Base-by-base conservation (phyloP, 345 rosid genomes). In the Eutrema yunnanense region DNA sequence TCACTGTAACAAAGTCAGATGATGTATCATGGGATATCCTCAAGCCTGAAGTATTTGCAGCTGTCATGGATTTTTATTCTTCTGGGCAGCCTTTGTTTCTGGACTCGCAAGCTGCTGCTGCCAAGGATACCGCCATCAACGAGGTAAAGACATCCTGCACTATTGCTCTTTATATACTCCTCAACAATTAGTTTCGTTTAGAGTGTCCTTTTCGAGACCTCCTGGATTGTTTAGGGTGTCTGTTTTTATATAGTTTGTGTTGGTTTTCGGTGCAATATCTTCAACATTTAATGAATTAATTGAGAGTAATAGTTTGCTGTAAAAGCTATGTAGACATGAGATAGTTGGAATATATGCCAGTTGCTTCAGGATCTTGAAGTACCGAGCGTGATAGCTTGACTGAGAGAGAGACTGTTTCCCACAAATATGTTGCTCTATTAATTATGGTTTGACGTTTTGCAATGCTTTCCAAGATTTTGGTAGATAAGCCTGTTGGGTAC, bases 31-130 rank as follows among this genome's bases (percentile, higher is more conserved):
- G 98, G 99, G 98, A 95, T 73, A 42, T 88, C 6, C 84, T 95
- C 43, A 90, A 90, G 80, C 98, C 98, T 79, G 96, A 95, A 71
- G 74, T 90, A 9, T 92, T 95, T 85, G 98, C 98, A 10, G 97
- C 84, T 6, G 83, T 95, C 48, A 92, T 88, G 98, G 99, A 95
- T 65, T 95, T 95, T 65, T 92, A 95, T 75, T 85, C 98, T 54
- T 95, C 97, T 73, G 96, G 98, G 42, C 86, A 86, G 77, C 82
- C 97, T 56, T 79, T 95, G 79, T 92, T 95, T 88, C 78, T 86
- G 8, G 98, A 92, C 77, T 73, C 92, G 0, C 73, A 87, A 81
- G 72, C 88, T 77, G 80, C 91, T 10, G 84, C 90, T 49, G 85
- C 99, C 55, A 88, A 80, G 78, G 97, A 92, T 82, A 95, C 98